phyloP scores from a whole-genome alignment of 1,284 basidiomycete genomes.

The Pseudozyma tsukubaensis region DNA sequence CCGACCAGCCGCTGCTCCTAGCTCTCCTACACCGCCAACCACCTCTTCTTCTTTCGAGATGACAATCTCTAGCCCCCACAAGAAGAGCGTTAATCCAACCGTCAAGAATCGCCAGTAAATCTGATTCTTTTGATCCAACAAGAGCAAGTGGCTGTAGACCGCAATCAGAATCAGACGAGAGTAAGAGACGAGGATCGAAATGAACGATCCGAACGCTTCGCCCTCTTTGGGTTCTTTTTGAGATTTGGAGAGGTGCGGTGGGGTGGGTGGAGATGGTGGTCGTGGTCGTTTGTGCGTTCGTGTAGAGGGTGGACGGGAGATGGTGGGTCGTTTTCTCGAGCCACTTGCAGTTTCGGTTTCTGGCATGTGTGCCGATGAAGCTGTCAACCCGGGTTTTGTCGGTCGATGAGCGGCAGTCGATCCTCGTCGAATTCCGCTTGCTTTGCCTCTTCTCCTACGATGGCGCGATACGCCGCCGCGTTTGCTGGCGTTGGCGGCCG shows the following conservation, averaged over 20 bases:
- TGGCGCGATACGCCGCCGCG: no score
- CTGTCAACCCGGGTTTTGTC: not conserved
- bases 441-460: no score
- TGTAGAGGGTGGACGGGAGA: slow-evolving; percentile 35
- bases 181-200: slow-evolving; percentile 59
- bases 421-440: not conserved
- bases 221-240: not conserved
- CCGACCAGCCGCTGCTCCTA: slow-evolving; percentile 23
- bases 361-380: no score
- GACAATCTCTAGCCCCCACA: slow-evolving; percentile 65
- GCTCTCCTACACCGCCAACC: slow-evolving; percentile 31
- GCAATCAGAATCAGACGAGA: slow-evolving; percentile 65
- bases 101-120: slow-evolving; percentile 67
- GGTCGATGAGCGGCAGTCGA: not conserved
- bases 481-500: no score
- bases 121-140: slow-evolving; percentile 66
- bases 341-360: not conserved
- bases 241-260: not conserved
- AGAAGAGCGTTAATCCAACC: slow-evolving; percentile 59
- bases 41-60: slow-evolving; percentile 54
- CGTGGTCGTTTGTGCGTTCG: slow-evolving; percentile 38
- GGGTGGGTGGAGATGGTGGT: slow-evolving; percentile 3
- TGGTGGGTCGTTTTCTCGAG: slow-evolving; percentile 22
- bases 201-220: slow-evolving; percentile 39
- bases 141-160: slow-evolving; percentile 64